Conservation (phyloP, 441 rosid species). For the Biscutella laevigata region DNA sequence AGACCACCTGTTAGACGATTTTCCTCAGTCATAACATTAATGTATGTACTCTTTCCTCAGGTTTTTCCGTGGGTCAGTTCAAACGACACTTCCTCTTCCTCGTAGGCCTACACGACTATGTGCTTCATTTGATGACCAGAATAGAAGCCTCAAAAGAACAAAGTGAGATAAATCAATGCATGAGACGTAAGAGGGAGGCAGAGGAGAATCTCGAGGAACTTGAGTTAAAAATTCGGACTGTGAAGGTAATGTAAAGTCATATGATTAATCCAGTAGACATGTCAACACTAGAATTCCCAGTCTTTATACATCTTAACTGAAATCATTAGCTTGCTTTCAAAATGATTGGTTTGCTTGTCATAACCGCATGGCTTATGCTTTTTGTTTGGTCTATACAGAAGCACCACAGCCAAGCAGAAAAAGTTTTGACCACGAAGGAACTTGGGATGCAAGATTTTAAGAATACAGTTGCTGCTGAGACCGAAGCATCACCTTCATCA, state of each 20-base stretch:
- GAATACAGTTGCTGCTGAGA: conserved; percentile 44
- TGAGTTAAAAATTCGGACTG: conserved; percentile 27
- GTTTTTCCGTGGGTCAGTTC: conserved; percentile 84
- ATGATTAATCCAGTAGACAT: conserved; percentile 6
- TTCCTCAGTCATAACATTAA: background rate
- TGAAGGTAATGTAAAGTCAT: conserved; percentile 40
- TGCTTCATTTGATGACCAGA: conserved; percentile 71
- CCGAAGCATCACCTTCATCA: conserved; percentile 38
- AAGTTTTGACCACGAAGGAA: conserved; percentile 38
- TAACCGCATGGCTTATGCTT: background rate
- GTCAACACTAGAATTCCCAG: background rate
- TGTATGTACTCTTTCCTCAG: conserved; percentile 31
- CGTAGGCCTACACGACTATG: conserved; percentile 64
- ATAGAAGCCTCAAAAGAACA: conserved; percentile 29
- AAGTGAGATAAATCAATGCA: conserved; percentile 42
- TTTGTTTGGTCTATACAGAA: conserved; percentile 37
- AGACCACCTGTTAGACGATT: background rate
- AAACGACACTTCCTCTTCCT: conserved; percentile 67
- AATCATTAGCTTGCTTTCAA: conserved; percentile 4
- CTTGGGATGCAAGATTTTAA: conserved; percentile 52
- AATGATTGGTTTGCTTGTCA: background rate
- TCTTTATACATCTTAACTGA: background rate
- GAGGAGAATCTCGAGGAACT: conserved; percentile 47
- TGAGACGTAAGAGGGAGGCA: conserved; percentile 50
- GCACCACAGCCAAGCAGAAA: conserved; percentile 44